Conservation (phyloP, 352 stramenopile genomes). For the Pythium biforme region DNA sequence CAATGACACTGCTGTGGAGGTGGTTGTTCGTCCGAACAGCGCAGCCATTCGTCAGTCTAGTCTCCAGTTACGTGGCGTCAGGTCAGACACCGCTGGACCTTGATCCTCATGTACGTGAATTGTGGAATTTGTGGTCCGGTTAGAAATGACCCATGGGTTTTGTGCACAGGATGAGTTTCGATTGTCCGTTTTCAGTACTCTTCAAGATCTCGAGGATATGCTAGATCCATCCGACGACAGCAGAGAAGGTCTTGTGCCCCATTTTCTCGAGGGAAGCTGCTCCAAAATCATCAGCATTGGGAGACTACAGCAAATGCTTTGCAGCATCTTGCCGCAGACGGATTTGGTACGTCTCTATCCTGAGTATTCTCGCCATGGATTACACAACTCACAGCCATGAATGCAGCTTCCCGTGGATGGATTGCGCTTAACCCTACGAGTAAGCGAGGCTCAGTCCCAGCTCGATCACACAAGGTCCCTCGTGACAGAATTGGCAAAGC, state of each 20-base stretch:
- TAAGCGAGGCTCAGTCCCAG: conserved; percentile 2
- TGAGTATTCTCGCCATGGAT: background rate
- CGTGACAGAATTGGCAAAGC: conserved; percentile 10
- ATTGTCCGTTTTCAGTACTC: conserved; percentile 24
- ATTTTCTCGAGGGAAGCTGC: background rate
- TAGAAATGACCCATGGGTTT: background rate
- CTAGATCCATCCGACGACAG: background rate
- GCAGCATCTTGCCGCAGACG: conserved; percentile 11
- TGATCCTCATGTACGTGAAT: conserved; percentile 55
- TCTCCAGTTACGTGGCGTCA: conserved; percentile 50
- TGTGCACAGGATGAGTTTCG: conserved; percentile 21
- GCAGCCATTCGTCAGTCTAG: conserved; percentile 45
- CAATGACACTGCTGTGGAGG: conserved; percentile 31
- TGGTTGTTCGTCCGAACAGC: conserved; percentile 62
- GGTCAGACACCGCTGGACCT: conserved; percentile 43
- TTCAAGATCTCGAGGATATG: conserved; percentile 10
- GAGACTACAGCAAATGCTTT: conserved; percentile 24
- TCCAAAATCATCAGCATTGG: conserved; percentile 12
- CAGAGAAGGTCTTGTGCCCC: conserved; percentile 9
- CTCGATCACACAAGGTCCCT: conserved; percentile 2
- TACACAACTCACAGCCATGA: background rate
- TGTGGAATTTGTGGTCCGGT: background rate
- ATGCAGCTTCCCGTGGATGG: conserved; percentile 12
- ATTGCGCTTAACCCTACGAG: conserved; percentile 7
- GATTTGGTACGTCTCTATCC: conserved; percentile 15